Percentiles rank a stretch among this genome's conserved stretches.
These are phyloP conservation scores for Botryotinia narcissicola DNA, from an alignment of 2,329 filamentous ascomycete genomes.

Conservation along the genomic window DNA sequence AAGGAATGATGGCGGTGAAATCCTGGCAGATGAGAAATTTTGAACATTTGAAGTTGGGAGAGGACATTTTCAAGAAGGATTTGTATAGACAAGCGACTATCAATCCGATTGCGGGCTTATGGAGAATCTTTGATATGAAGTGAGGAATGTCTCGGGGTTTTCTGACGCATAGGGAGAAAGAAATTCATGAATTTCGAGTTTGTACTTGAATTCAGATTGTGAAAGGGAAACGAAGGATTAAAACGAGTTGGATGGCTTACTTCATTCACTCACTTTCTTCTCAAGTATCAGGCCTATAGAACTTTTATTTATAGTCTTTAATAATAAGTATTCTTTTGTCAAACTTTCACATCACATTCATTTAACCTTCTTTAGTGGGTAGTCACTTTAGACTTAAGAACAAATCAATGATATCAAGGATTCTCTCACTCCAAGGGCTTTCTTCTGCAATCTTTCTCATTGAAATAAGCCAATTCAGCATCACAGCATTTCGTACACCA, in stretches of 20 bases:
- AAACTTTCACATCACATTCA: not conserved
- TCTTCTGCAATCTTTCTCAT: no score
- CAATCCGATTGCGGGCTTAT: slow-evolving; percentile 22
- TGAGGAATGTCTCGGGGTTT: not conserved
- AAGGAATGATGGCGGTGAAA: slow-evolving; percentile 24
- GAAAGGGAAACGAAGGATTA: no score
- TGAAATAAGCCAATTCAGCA: no score
- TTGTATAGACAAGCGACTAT: slow-evolving; percentile 22
- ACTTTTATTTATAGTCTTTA: not conserved
- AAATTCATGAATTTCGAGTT: not conserved
- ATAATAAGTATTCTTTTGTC: not conserved
- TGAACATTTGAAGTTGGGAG: slow-evolving; percentile 23
- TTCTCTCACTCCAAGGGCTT: no score
- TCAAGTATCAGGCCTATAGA: not conserved
- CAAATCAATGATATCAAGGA: no score
- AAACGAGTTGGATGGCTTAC: not conserved
- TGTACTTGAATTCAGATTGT: not conserved
- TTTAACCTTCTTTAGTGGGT: not conserved
- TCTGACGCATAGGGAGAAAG: no score
- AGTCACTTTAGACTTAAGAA: no score
- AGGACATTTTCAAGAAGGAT: slow-evolving; percentile 25
- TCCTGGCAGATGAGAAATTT: slow-evolving; percentile 23
- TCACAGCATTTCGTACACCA: no score
- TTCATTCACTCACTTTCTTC: not conserved
- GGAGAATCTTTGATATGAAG: slow-evolving; percentile 26